Evolutionary conservation across 768 basidiomycete species (phyloP), one percentile per base, ranked within the genome.

Genomic region (Pulveroboletus sp.): DNA sequence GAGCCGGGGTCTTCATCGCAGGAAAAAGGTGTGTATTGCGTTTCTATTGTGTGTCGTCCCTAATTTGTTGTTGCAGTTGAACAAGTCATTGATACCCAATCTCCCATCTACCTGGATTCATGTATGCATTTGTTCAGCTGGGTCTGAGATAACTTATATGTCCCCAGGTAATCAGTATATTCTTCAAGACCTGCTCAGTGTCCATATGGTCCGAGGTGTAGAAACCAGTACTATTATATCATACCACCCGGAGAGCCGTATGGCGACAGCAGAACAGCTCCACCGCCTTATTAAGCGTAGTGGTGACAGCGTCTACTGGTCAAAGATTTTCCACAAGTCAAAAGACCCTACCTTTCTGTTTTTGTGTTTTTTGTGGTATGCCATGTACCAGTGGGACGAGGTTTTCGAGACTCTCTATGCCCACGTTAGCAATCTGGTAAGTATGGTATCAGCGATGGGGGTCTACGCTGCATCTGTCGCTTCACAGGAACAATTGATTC

Each of bases 361-460:
- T 39, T 55, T 83, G 6, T 71, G 75, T 37, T 67, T 76, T 26
- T 61, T 83, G 40, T 83, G 82, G 82, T 80, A 81, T 56, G 75
- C 78, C 1, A 63, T 82, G 18, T 83, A 83, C 55, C 71, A 79
- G 2, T 83, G 82, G 80, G 82, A 83, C 47, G 80, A 83, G 58
- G 67, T 78, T 3, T 69, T 82, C 28, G 80, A 82, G 59, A 56
- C 62, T 6, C 59, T 83, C 28, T 80, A 78, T 54, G 51, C 60
- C 8, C 77, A 83, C 52, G 74, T 82, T 21, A 75, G 73, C 51
- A 63, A 52, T 28, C 58, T 83, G 72, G 79, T 81, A 59, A 39
- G 77, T 15, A 26, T 5, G 7, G 3, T n/a, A 10, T 8, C 40
- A 5, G 5, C 26, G 9, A 26, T 6, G 3, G 6, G 3, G 8